Evolutionary conservation across 306 rosid genomes (phyloP).

Genomic region (Casuarina equisetifolia): DNA sequence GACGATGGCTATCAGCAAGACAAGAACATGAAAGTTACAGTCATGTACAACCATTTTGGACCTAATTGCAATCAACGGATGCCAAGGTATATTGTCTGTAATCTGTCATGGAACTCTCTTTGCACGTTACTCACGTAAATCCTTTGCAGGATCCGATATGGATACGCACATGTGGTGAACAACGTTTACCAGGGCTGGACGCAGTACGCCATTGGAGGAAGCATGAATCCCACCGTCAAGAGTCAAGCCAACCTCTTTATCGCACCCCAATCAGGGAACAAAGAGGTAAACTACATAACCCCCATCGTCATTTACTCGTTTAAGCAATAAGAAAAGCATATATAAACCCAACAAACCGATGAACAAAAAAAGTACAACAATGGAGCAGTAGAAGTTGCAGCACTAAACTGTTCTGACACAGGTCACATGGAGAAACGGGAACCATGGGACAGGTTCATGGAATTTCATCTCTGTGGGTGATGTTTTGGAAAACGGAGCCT

Average conservation of each 20-base stretch:
- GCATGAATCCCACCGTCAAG: constrained; percentile 28
- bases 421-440: constrained; percentile 39
- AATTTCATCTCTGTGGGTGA: constrained; percentile 40
- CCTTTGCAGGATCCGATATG: constrained; percentile 4
- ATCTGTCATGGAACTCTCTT: too few species aligned
- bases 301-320: neutral
- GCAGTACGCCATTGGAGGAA: constrained; percentile 9
- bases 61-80: constrained; percentile 19
- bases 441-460: constrained; percentile 12
- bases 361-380: too few species aligned
- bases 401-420: neutral
- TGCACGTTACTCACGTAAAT: neutral
- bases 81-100: neutral
- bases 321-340: neutral
- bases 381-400: too few species aligned
- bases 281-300: constrained; percentile 27
- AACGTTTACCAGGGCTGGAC: constrained; percentile 33
- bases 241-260: constrained; percentile 49
- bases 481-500: constrained; percentile 46
- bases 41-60: constrained; percentile 17
- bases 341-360: neutral
- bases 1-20: constrained; percentile 1
- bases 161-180: constrained; percentile 26
- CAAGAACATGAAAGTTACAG: constrained; percentile 18
- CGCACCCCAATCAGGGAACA: constrained; percentile 36